These are phyloP conservation scores for Boletus sensibilis DNA, from an alignment of 768 basidiomycete genomes.

Conservation along the genomic window DNA sequence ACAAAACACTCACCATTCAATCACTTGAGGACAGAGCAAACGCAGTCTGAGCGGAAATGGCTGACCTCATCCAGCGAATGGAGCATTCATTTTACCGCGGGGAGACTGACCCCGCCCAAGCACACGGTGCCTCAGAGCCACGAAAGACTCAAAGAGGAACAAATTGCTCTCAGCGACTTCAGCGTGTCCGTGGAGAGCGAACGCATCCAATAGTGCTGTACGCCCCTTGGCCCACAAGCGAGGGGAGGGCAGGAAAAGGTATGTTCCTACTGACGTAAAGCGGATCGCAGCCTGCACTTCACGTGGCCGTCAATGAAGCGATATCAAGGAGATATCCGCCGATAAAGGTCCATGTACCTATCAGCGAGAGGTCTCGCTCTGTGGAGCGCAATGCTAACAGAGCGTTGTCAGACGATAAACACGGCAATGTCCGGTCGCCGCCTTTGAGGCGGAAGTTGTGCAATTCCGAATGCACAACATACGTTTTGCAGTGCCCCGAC, in stretches of 20 bases:
- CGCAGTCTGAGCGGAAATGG: conserved; percentile 27
- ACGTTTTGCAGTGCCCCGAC: conserved; percentile 15
- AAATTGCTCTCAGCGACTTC: conserved; percentile 14
- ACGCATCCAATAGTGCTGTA: conserved; percentile 12
- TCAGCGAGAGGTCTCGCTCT: neutral
- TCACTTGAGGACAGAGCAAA: conserved; percentile 7
- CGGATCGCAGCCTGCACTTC: conserved; percentile 21
- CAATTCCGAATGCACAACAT: conserved; percentile 2
- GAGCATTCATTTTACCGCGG: conserved; percentile 19
- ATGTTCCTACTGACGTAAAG: conserved; percentile 32
- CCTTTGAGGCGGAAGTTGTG: neutral
- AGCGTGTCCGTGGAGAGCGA: conserved; percentile 32
- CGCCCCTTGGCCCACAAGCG: conserved; percentile 32
- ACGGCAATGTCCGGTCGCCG: neutral
- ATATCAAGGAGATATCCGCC: conserved; percentile 27
- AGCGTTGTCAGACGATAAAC: neutral
- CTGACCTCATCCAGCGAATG: conserved; percentile 16
- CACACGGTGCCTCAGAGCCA: conserved; percentile 13
- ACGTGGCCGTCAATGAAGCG: conserved; percentile 15
- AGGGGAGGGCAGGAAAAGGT: conserved; percentile 30
- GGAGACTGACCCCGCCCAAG: conserved; percentile 4
- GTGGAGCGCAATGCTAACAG: neutral
- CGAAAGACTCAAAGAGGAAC: conserved; percentile 13
- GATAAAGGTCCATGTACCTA: conserved; percentile 30
- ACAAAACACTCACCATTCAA: conserved; percentile 14